Evolutionary conservation across 2,329 filamentous ascomycete genomes (phyloP), one percentile per base, ranked within the genome.

Genomic region (Zasmidium cellare): DNA sequence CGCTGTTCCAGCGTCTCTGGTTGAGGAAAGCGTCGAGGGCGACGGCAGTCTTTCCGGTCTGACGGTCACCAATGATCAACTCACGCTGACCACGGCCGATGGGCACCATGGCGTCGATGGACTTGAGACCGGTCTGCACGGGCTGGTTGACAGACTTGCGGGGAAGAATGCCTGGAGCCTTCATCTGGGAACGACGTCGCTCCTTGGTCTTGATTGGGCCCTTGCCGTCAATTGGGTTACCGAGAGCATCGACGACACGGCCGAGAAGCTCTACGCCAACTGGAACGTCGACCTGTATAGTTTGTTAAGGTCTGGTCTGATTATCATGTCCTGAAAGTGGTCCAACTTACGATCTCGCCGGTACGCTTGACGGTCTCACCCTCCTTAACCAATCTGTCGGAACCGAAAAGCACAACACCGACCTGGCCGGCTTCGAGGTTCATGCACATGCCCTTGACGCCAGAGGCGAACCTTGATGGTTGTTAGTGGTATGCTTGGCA

Each of bases 381-480:
- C 83, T 99, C 94, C 86, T 91, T 94, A 87, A 99, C 94, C 74
- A 97, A 87, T 92, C 94, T 92, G 84, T 99, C 94, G 77, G 94
- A 97, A 88, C 94, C 94, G 87, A 99, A 99, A 77, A 99, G 87
- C 87, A 99, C 94, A 76, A 99, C 92, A 96, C 94, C 94, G 84
- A 99, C 94, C 83, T 97, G 94, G 80, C 94, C 94, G 81, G 94
- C 94, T 85, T 99, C 94, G 82, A 99, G 88, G 90, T 99, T 99
- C 93, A 99, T 97, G 91, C 93, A 97, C 94, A 99, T 99, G 81
- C 94, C 94, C 89, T 97, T 97, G 82, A 97, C 94, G 80, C 94
- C 94, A 69, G 94, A 99, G 75, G 94, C 91, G 85, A 99, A 99
- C 86, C 92, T 97, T 69, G 58, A 41, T 44, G 35, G 49, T 52